phyloP scores from a whole-genome alignment of 352 stramenopile genomes.

The Globisporangium cylindrosporum region DNA sequence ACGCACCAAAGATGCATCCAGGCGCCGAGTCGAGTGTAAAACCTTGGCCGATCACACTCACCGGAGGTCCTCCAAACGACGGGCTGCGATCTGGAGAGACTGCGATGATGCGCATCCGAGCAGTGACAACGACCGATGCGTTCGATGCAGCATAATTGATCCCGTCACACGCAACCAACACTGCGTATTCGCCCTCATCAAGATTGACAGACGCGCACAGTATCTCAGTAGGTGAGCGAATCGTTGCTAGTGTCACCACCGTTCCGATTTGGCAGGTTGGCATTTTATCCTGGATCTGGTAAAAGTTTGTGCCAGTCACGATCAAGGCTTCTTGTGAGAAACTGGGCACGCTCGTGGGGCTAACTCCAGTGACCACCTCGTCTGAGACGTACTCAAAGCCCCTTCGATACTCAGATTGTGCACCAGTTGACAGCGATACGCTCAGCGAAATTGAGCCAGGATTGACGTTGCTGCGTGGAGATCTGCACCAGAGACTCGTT shows the following conservation, averaged over 20 bases:
- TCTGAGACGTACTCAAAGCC: constrained; percentile 24
- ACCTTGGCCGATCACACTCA: constrained; percentile 27
- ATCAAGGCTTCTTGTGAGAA: constrained; percentile 12
- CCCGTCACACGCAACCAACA: constrained; percentile 38
- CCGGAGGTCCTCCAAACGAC: constrained; percentile 15
- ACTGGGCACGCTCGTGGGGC: constrained; percentile 16
- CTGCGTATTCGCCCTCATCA: constrained; percentile 18
- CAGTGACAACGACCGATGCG: constrained; percentile 16
- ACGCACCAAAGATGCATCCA: constrained; percentile 27
- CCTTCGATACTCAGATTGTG: neutral
- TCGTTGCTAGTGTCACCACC: constrained; percentile 15
- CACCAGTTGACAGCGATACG: constrained; percentile 15
- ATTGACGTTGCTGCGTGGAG: constrained; percentile 13
- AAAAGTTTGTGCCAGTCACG: constrained; percentile 30
- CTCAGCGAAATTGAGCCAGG: constrained; percentile 20
- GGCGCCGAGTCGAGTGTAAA: constrained; percentile 12
- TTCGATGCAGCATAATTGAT: constrained; percentile 29
- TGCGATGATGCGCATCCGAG: constrained; percentile 21
- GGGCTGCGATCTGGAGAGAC: constrained; percentile 22
- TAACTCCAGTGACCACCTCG: constrained; percentile 28
- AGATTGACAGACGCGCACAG: constrained; percentile 17
- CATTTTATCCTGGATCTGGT: neutral
- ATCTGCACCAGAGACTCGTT: constrained; percentile 21
- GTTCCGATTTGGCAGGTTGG: constrained; percentile 29
- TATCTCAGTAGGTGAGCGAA: constrained; percentile 26